These are phyloP conservation scores for Candida multigemmis DNA, from an alignment of 805 yeast genomes.

Conservation along the genomic window DNA sequence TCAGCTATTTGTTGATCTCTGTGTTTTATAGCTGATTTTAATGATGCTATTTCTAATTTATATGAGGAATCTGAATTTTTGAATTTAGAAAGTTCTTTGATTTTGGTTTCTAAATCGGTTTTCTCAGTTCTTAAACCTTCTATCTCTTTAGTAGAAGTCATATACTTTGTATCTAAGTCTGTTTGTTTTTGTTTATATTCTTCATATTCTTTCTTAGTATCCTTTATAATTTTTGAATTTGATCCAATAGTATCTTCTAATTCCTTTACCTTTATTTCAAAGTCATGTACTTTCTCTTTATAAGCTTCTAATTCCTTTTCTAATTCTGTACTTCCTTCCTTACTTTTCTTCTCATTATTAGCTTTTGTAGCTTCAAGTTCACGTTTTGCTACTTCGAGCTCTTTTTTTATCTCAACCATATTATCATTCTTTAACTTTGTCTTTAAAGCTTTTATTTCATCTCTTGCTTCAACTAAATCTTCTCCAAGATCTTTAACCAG, in stretches of 20 bases:
- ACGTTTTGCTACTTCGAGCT: neutral
- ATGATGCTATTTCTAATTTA: conserved; percentile 40
- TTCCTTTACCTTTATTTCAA: conserved; percentile 2
- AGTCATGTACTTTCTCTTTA: conserved; percentile 1
- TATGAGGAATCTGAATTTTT: conserved; percentile 33
- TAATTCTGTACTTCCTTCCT: neutral
- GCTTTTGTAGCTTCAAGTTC: conserved; percentile 1
- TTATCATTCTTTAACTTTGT: conserved; percentile 1
- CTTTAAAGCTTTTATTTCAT: conserved; percentile 32
- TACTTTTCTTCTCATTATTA: conserved; percentile 1
- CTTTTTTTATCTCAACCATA: conserved; percentile 1
- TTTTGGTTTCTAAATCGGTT: conserved; percentile 24
- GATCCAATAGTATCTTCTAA: conserved; percentile 4
- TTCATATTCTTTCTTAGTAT: conserved; percentile 7
- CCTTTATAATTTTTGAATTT: conserved; percentile 1
- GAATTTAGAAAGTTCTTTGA: conserved; percentile 16
- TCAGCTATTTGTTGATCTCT: conserved; percentile 35
- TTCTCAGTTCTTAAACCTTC: conserved; percentile 22
- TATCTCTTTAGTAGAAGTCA: conserved; percentile 11
- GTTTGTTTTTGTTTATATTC: conserved; percentile 12
- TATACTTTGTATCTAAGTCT: conserved; percentile 7
- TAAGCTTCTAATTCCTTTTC: conserved; percentile 1
- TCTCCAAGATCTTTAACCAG: conserved; percentile 72
- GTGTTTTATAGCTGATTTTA: conserved; percentile 33
- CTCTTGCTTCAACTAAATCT: conserved; percentile 66